Evolutionary conservation across 2,329 filamentous ascomycete species (phyloP), one percentile per base, ranked within the genome.

Genomic region (Fusarium odoratissimum): DNA sequence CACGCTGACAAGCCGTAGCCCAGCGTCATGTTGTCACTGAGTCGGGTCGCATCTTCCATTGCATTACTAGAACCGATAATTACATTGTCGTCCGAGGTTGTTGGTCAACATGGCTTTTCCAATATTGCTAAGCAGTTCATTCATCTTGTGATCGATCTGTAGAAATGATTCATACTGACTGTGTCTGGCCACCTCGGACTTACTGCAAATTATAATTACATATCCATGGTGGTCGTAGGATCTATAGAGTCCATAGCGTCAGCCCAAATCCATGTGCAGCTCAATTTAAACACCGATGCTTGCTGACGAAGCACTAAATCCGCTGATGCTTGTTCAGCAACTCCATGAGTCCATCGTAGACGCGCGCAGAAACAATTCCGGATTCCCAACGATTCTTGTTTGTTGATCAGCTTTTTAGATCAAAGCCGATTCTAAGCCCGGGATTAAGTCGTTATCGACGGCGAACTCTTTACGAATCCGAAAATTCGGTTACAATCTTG

Each of bases 251-350:
- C 21, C 21, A 49, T 31, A 17, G n/a, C 31, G 21, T 57, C 65
- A 64, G 41, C 56, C 60, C 16, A 59, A 28, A 37, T n/a, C 38
- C 44, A 35, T 52, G 11, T 35, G 40, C 6, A 30, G 25, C 16
- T n/a, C 28, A 14, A 57, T n/a, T 14, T 13, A 38, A 45, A 52
- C 4, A 11, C 41, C n/a, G 57, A 31, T 6, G 21, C 23, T 59
- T 59, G 70, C 66, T 73, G 66, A 67, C 70, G 40, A 73, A 73
- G 62, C 61, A 59, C 54, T 48, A 35, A 33, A 52, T 61, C n/a
- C 23, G 41, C 38, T 12, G 38, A 23, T 66, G 35, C 51, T 55
- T 64, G 49, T 37, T 64, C 40, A 69, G 48, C 64, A 71, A 28
- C 25, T 33, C 17, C 21, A 28, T 19, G 31, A 25, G n/a, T 19